Base-by-base conservation (phyloP, 805 yeast genomes). In the Sugiyamaella mastotermitis region DNA sequence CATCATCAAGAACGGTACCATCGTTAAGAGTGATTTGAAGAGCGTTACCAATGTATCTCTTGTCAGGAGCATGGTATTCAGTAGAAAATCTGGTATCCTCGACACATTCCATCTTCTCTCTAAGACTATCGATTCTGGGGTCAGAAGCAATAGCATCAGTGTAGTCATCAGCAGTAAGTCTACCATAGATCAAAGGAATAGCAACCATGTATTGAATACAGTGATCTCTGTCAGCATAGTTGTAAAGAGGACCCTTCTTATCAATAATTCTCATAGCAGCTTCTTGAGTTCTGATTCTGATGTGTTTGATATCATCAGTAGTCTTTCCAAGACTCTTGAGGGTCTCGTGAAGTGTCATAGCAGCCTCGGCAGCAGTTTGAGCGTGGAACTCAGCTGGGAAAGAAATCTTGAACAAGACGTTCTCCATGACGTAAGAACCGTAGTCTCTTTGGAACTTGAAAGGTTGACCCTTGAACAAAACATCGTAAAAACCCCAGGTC, bases 351-450 rank as follows among this genome's bases (percentile, higher is more conserved):
- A 69, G 60, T 10, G 62, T 66, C 56, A 75, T 51, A 22, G 80
- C 72, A 16, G 76, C 76, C 52, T 75, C 81, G 24, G 66, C 80
- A 7, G 80, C 80, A 23, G 80, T 74, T 57, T 75, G 81, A 7
- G 80, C 78, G 53, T 75, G 81, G 57, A 75, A 76, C 53, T 75
- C 81, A 25, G 81, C 81, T 11, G 80, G 80, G 64, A 68, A 75
- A 1, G 79, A 74, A 48, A 76, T 75, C 59, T 75, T 75, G 60
- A 75, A 76, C 32, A 75, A 54, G 17, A 75, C 73, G 50, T 75
- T 75, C 56, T 75, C 80, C 81, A 75, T 76, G 11, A 75, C 80
- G 50, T 75, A 75, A 2, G 75, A 68, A 27, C 74, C 77, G 47
- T 64, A 74, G 15, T 60, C 62, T 45, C 78, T 64, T 56, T 75